A percentile compares a stretch with the other conserved stretches of the same genome.
These are phyloP conservation scores for Mucor circinelloides DNA, from an alignment of 371 early-diverging fungal genomes.

Conservation along the genomic window DNA sequence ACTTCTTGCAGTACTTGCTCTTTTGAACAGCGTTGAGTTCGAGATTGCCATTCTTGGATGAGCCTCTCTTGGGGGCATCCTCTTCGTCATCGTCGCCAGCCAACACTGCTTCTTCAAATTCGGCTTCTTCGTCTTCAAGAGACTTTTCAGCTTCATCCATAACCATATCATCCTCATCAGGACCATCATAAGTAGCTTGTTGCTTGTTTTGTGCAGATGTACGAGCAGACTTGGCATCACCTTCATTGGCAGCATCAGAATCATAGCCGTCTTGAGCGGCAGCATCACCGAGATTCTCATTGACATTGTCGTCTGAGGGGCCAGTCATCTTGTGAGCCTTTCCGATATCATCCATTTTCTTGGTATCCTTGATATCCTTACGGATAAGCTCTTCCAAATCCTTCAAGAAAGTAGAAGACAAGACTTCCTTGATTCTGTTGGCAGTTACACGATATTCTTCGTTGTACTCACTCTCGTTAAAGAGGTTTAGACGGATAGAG, in stretches of 20 bases:
- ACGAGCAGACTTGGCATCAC: slow-evolving; percentile 72
- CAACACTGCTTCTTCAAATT: slow-evolving; percentile 54
- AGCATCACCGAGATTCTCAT: slow-evolving; percentile 57
- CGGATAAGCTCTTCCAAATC: slow-evolving; percentile 69
- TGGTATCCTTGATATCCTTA: slow-evolving; percentile 64
- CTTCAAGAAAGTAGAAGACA: slow-evolving; percentile 75
- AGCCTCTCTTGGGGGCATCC: slow-evolving; percentile 43
- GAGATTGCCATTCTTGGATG: slow-evolving; percentile 20
- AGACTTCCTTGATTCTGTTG: slow-evolving; percentile 68
- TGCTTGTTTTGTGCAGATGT: slow-evolving; percentile 61
- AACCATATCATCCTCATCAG: slow-evolving; percentile 55
- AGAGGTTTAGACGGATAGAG: slow-evolving; percentile 82
- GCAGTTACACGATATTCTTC: slow-evolving; percentile 78
- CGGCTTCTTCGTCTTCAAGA: slow-evolving; percentile 56
- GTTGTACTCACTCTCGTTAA: slow-evolving; percentile 75
- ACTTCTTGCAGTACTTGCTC: slow-evolving; percentile 63
- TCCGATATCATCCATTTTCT: slow-evolving; percentile 46
- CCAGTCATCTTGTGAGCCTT: slow-evolving; percentile 41
- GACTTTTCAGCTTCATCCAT: slow-evolving; percentile 63
- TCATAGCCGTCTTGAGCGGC: slow-evolving; percentile 33
- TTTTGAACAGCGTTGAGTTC: slow-evolving; percentile 51
- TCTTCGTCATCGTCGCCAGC: slow-evolving; percentile 62
- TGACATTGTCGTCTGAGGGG: slow-evolving; percentile 27
- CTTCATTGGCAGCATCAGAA: slow-evolving; percentile 64
- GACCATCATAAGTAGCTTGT: slow-evolving; percentile 74